These are phyloP conservation scores for Clavispora phyllophila DNA, from an alignment of 805 yeast species.

Conservation along the genomic window DNA sequence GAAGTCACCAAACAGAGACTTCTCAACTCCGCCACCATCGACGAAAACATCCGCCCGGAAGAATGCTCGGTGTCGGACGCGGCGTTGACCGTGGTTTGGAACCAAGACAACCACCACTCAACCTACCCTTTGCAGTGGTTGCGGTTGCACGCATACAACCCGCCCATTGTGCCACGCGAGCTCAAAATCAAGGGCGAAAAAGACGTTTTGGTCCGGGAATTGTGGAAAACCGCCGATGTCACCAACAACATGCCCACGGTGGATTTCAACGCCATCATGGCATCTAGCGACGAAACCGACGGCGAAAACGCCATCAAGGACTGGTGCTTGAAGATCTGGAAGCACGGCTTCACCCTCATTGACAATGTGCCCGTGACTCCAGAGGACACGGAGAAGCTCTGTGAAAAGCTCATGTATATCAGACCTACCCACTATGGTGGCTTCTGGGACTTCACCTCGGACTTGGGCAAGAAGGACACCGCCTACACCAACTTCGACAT, in stretches of 20 bases:
- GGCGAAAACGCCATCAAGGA: slow-evolving; percentile 44
- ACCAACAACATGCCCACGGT: slow-evolving; percentile 41
- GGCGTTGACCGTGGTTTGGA: slow-evolving; percentile 31
- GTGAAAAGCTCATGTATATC: slow-evolving; percentile 54
- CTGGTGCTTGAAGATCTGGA: slow-evolving; percentile 51
- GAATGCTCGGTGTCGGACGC: slow-evolving; percentile 9
- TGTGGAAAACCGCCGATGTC: slow-evolving; percentile 45
- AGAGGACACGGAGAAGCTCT: slow-evolving; percentile 52
- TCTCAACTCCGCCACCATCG: slow-evolving; percentile 46
- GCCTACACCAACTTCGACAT: slow-evolving; percentile 68
- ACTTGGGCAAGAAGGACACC: slow-evolving; percentile 60
- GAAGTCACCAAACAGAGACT: slow-evolving; percentile 54
- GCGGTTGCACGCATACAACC: slow-evolving; percentile 47
- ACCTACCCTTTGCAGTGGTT: slow-evolving; percentile 39
- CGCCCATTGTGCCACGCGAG: slow-evolving; percentile 34
- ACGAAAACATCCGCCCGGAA: slow-evolving; percentile 24
- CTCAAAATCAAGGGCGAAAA: slow-evolving; percentile 24
- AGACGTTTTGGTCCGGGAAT: slow-evolving; percentile 24
- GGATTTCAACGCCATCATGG: slow-evolving; percentile 44
- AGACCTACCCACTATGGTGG: slow-evolving; percentile 76
- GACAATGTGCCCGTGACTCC: slow-evolving; percentile 57
- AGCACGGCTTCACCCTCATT: slow-evolving; percentile 58
- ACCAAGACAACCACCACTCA: slow-evolving; percentile 34
- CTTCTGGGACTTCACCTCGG: slow-evolving; percentile 74
- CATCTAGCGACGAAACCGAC: slow-evolving; percentile 20